A percentile compares a stretch with the other conserved stretches of the same genome.
These are phyloP conservation scores for Rhodamnia rubescens DNA, from an alignment of 345 rosid genomes.

Conservation along the genomic window DNA sequence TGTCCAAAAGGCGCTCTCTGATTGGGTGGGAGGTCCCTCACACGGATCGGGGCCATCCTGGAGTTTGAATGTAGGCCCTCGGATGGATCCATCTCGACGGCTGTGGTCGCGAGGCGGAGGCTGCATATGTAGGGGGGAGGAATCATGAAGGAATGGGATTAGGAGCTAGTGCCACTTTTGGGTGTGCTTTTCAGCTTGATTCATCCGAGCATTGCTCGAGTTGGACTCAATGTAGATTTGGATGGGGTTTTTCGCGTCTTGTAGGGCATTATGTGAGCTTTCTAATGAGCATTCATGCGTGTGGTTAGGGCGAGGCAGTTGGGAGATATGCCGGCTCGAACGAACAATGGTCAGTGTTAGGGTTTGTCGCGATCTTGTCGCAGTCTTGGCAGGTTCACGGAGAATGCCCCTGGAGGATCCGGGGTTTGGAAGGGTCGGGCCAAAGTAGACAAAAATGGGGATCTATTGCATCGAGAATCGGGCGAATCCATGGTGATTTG, in stretches of 20 bases:
- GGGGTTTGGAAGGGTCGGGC: not conserved
- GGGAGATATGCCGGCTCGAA: constrained; percentile 23
- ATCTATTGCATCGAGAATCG: constrained; percentile 5
- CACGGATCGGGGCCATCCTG: constrained; percentile 32
- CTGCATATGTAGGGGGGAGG: constrained; percentile 11
- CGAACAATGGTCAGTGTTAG: constrained; percentile 38
- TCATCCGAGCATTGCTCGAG: constrained; percentile 16
- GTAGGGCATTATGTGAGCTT: constrained; percentile 38
- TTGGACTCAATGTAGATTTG: constrained; percentile 2
- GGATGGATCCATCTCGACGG: constrained; percentile 43
- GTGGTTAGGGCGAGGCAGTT: not conserved
- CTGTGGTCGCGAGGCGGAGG: not conserved
- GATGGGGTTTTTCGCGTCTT: constrained; percentile 2
- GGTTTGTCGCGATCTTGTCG: constrained; percentile 46
- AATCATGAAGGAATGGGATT: not conserved
- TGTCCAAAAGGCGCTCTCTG: constrained; percentile 21
- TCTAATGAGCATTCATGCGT: constrained; percentile 6
- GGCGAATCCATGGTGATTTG: constrained; percentile 12
- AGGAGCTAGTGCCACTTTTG: constrained; percentile 7
- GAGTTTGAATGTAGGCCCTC: constrained; percentile 53
- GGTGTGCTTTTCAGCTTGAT: constrained; percentile 68
- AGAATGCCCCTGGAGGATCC: constrained; percentile 7
- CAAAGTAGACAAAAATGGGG: constrained; percentile 16
- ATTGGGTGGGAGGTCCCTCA: constrained; percentile 32
- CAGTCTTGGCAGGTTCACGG: constrained; percentile 4